phyloP scores from a whole-genome alignment of 495 filamentous ascomycete species.

The Neurospora hispaniola region DNA sequence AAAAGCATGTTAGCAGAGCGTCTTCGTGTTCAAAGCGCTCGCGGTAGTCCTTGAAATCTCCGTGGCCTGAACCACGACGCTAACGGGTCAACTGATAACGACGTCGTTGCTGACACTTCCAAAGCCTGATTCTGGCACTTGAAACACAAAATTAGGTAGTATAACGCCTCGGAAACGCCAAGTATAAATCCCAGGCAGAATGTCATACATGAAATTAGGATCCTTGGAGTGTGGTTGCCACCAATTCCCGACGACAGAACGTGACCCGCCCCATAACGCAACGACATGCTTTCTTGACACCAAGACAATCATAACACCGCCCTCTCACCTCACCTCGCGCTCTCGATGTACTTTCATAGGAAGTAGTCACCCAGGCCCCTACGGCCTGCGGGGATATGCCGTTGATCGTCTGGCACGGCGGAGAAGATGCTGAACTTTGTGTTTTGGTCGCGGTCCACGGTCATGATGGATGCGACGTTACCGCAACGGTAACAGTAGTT shows the following conservation, averaged over 20 bases:
- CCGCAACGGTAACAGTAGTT: constrained; percentile 99
- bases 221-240: background rate
- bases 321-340: background rate
- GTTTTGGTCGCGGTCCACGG: constrained; percentile 70
- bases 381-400: constrained; percentile 73
- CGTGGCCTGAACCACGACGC: too few relatives aligned
- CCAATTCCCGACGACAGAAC: background rate
- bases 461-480: constrained; percentile 96
- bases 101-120: background rate
- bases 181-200: background rate
- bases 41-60: too few relatives aligned
- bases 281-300: background rate
- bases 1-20: too few relatives aligned
- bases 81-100: too few relatives aligned
- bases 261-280: background rate
- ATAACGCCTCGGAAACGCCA: background rate
- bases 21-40: too few relatives aligned
- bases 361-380: constrained; percentile 89
- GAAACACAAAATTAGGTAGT: background rate
- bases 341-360: constrained; percentile 42
- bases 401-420: constrained; percentile 83
- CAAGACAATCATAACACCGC: background rate
- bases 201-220: background rate
- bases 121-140: background rate
- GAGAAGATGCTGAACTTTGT: constrained; percentile 91